Evolutionary conservation across 768 basidiomycete species (phyloP).

Genomic region (Pulveroboletus sp.): DNA sequence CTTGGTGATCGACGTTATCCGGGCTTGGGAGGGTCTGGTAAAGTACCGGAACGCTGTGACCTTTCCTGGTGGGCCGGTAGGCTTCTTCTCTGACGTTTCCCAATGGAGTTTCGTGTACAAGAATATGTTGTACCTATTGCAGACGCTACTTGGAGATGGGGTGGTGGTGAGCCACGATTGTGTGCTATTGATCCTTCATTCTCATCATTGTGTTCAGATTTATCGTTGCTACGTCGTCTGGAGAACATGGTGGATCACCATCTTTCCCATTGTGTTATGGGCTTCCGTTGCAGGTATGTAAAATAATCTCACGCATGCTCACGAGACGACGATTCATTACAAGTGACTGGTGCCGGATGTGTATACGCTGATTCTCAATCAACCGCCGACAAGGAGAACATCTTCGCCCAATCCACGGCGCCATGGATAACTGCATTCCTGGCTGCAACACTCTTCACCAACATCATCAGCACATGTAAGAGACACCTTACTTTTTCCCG

Average conservation of each 20-base stretch:
- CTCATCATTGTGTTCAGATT: slow-evolving; percentile 11
- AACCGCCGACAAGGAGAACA: slow-evolving; percentile 5
- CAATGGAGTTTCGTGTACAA: slow-evolving; percentile 30
- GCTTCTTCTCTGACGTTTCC: slow-evolving; percentile 23
- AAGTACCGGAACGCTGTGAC: slow-evolving; percentile 9
- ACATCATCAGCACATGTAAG: slow-evolving; percentile 20
- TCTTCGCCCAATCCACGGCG: slow-evolving; percentile 15
- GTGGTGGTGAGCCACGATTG: slow-evolving; percentile 13
- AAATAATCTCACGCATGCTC: background rate
- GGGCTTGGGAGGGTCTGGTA: slow-evolving; percentile 22
- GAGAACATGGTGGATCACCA: slow-evolving; percentile 18
- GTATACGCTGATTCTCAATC: slow-evolving; percentile 15
- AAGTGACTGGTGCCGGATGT: slow-evolving; percentile 16
- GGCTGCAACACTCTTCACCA: slow-evolving; percentile 17
- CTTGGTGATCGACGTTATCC: slow-evolving; percentile 16
- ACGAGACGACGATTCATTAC: background rate
- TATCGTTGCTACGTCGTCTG: slow-evolving; percentile 29
- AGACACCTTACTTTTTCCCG: background rate
- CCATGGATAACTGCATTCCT: slow-evolving; percentile 25
- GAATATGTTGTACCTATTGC: slow-evolving; percentile 15
- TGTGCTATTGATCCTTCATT: background rate
- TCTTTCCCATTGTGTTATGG: slow-evolving; percentile 20
- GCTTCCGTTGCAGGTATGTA: slow-evolving; percentile 7
- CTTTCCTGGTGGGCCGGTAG: slow-evolving; percentile 21
- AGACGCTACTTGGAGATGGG: slow-evolving; percentile 25